Conservation (phyloP, 345 rosid genomes). For the Psidium guajava region DNA sequence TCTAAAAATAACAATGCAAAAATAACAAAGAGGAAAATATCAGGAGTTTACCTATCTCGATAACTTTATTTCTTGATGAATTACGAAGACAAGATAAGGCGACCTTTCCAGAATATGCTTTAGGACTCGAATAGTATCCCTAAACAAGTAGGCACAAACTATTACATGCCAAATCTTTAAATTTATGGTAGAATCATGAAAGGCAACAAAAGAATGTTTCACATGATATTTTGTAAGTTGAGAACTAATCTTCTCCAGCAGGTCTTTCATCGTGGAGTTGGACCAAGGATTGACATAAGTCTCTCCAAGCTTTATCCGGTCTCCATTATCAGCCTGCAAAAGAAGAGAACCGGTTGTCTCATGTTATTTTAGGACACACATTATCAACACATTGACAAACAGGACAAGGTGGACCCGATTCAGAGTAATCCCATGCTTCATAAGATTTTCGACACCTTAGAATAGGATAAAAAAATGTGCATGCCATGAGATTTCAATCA, state of each 20-base stretch:
- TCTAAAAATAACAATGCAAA: background rate
- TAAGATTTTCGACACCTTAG: background rate
- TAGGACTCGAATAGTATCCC: constrained; percentile 63
- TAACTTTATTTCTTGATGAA: constrained; percentile 59
- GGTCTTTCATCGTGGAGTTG: constrained; percentile 28
- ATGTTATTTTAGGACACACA: background rate
- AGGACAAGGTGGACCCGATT: background rate
- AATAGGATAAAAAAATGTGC: background rate
- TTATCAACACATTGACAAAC: background rate
- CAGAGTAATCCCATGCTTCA: background rate
- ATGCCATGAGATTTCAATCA: background rate
- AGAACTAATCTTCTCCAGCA: constrained; percentile 42
- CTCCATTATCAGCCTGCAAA: constrained; percentile 32
- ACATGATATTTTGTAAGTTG: constrained; percentile 52
- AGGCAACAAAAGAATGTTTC: constrained; percentile 3
- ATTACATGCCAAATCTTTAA: background rate
- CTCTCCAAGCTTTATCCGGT: constrained; percentile 5
- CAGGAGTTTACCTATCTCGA: constrained; percentile 55
- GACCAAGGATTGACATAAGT: constrained; percentile 62
- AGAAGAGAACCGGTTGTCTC: background rate
- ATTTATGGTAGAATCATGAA: background rate
- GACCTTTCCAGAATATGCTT: constrained; percentile 61
- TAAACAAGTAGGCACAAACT: constrained; percentile 13
- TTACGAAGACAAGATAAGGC: constrained; percentile 44
- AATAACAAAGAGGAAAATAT: background rate